Conservation (phyloP, 1,284 basidiomycete species). For the Sutorius eximius region DNA sequence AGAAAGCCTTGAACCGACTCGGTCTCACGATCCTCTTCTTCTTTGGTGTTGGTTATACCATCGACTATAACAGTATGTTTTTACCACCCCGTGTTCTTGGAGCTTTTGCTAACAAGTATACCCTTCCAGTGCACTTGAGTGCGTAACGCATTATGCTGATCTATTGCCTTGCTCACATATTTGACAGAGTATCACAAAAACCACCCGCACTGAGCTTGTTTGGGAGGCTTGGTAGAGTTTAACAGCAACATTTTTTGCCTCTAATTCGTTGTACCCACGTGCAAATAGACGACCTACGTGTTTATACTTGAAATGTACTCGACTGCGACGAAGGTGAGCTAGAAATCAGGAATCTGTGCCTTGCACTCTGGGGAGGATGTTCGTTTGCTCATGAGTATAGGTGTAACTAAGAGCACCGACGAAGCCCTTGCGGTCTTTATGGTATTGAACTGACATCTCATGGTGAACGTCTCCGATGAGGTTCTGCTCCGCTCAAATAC, state of each 20-base stretch:
- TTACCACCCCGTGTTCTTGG: conserved; percentile 1
- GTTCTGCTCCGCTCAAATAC: neutral
- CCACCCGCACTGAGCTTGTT: conserved; percentile 60
- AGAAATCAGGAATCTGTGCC: neutral
- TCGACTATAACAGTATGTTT: conserved; percentile 88
- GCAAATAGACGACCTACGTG: conserved; percentile 26
- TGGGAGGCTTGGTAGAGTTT: neutral
- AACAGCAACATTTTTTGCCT: conserved; percentile 4
- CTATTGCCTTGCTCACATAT: conserved; percentile 23
- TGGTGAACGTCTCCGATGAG: neutral
- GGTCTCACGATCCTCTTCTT: conserved; percentile 73
- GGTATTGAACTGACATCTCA: conserved; percentile 3
- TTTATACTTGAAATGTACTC: conserved; percentile 14
- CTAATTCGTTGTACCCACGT: conserved; percentile 22
- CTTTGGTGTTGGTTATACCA: conserved; percentile 83
- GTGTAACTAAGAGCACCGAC: neutral
- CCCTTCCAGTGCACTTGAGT: conserved; percentile 73
- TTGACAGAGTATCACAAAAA: conserved; percentile 84
- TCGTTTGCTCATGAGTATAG: neutral
- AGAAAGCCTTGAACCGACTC: conserved; percentile 80
- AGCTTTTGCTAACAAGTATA: conserved; percentile 2
- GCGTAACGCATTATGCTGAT: conserved; percentile 34
- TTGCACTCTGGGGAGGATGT: neutral
- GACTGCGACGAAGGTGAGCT: conserved; percentile 2
- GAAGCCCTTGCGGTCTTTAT: neutral